These are phyloP conservation scores for Mitragyna speciosa DNA, from an alignment of 257 asterid species.

Conservation along the genomic window DNA sequence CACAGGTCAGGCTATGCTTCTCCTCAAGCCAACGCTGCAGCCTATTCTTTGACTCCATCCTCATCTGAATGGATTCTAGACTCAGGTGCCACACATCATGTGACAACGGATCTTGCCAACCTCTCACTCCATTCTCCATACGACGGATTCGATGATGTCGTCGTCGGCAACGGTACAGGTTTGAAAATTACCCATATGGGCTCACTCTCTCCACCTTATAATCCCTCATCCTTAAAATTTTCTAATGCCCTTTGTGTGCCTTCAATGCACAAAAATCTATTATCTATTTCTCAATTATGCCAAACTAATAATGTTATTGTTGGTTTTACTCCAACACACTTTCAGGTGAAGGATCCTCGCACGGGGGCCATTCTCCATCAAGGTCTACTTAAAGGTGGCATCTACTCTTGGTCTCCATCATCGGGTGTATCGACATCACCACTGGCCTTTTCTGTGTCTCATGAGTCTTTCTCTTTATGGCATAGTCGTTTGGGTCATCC, in stretches of 20 bases:
- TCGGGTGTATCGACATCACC: background rate
- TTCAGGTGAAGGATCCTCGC: slow-evolving; percentile 7
- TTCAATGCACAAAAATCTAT: background rate
- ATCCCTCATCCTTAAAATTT: background rate
- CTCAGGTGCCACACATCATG: slow-evolving; percentile 2
- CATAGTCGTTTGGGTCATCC: slow-evolving; percentile 9
- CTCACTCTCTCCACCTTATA: background rate
- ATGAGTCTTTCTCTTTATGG: background rate
- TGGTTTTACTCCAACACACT: background rate
- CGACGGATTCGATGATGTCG: background rate
- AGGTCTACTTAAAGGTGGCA: background rate
- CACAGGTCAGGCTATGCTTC: too few relatives aligned
- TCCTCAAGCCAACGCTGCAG: background rate
- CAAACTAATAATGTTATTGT: background rate
- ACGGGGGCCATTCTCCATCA: background rate
- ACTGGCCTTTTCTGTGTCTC: background rate
- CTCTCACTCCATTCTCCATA: background rate
- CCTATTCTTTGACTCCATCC: background rate
- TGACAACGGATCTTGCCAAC: background rate
- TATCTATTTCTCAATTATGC: background rate
- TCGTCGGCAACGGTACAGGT: background rate
- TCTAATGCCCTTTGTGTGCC: slow-evolving; percentile 14
- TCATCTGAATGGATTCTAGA: slow-evolving; percentile 1
- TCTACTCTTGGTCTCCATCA: background rate
- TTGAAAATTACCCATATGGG: background rate